Evolutionary conservation across 768 basidiomycete genomes (phyloP).

Genomic region (Psilocybe cyanescens): DNA sequence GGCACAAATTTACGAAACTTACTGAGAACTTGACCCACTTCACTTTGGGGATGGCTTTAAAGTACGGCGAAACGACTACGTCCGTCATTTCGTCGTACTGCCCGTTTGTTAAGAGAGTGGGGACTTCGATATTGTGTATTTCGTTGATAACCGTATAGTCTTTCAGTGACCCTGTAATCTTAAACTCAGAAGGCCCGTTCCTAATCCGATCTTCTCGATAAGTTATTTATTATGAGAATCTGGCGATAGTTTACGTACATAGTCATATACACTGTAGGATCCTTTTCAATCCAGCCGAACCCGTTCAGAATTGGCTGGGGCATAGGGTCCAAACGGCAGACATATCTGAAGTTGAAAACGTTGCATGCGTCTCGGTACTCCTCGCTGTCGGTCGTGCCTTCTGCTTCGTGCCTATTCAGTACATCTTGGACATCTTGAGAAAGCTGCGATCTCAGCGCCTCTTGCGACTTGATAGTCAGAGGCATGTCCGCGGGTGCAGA

Average conservation of each 20-base stretch:
- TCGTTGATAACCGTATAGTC: slow-evolving; percentile 49
- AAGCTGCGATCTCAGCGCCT: slow-evolving; percentile 25
- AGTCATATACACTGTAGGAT: slow-evolving; percentile 50
- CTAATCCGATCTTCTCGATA: slow-evolving; percentile 19
- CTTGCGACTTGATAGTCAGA: slow-evolving; percentile 37
- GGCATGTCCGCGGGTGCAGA: slow-evolving; percentile 47
- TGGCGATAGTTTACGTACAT: slow-evolving; percentile 38
- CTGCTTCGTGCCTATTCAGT: slow-evolving; percentile 49
- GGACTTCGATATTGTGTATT: slow-evolving; percentile 41
- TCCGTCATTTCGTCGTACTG: slow-evolving; percentile 45
- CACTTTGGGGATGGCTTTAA: slow-evolving; percentile 39
- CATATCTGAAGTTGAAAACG: slow-evolving; percentile 43
- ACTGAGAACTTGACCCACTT: slow-evolving; percentile 47
- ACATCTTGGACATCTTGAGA: slow-evolving; percentile 42
- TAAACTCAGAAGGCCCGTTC: slow-evolving; percentile 43
- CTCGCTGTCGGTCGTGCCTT: slow-evolving; percentile 40
- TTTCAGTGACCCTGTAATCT: slow-evolving; percentile 42
- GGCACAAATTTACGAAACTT: background rate
- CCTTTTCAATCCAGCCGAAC: slow-evolving; percentile 39
- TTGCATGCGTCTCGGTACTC: slow-evolving; percentile 49
- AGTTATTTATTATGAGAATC: background rate
- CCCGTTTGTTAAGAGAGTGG: slow-evolving; percentile 47
- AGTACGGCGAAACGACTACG: slow-evolving; percentile 38
- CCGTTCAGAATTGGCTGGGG: slow-evolving; percentile 40
- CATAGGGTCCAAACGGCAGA: slow-evolving; percentile 49